phyloP scores from a whole-genome alignment of 1,139 yeast genomes.

The Geotrichum bryndzae region DNA sequence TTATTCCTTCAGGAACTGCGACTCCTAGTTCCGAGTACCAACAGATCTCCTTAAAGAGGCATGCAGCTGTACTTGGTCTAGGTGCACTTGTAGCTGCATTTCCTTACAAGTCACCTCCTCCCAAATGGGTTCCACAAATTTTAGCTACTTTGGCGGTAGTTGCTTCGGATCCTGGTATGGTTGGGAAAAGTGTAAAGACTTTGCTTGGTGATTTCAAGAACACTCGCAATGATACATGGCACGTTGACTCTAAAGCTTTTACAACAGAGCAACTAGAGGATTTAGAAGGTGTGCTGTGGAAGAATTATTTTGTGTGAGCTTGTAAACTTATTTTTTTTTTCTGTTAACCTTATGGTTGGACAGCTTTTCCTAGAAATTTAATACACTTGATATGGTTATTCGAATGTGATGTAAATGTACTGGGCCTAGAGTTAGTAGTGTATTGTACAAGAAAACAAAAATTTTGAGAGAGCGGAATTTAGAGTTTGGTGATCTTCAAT shows the following conservation, averaged over 20 bases:
- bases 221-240: slow-evolving; percentile 96
- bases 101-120: slow-evolving; percentile 89
- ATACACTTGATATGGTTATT: not conserved
- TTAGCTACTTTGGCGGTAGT: slow-evolving; percentile 64
- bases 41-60: slow-evolving; percentile 46
- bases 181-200: slow-evolving; percentile 82
- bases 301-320: slow-evolving; percentile 73
- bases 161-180: slow-evolving; percentile 65
- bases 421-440: not conserved
- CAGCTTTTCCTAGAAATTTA: not conserved
- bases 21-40: slow-evolving; percentile 26
- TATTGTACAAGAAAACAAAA: not conserved
- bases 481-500: not conserved
- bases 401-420: not conserved
- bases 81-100: slow-evolving; percentile 88
- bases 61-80: slow-evolving; percentile 84
- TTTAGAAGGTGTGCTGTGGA: slow-evolving; percentile 90
- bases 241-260: slow-evolving; percentile 73
- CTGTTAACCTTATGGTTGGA: not conserved
- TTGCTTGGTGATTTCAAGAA: slow-evolving; percentile 81
- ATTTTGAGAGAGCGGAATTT: not conserved
- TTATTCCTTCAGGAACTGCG: slow-evolving; percentile 22
- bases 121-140: slow-evolving; percentile 77
- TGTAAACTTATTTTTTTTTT: not conserved
- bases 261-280: slow-evolving; percentile 78